A percentile compares a stretch with the other conserved stretches of the same genome.
Conservation (phyloP, 805 yeast species). For the Hanseniaspora singularis region DNA sequence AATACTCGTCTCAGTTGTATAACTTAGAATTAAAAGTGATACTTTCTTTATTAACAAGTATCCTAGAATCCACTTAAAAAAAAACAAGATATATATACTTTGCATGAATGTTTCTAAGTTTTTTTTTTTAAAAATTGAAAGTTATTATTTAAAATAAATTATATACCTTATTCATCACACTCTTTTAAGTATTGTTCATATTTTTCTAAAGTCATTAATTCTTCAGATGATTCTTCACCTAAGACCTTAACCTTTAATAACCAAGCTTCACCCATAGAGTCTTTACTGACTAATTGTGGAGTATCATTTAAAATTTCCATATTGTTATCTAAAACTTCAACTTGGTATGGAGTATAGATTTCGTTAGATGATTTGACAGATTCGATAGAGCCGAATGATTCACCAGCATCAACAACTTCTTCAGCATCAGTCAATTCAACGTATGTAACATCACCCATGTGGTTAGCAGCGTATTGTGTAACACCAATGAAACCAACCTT, state of each 20-base stretch:
- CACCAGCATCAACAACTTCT: constrained; percentile 52
- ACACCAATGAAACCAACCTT: constrained; percentile 73
- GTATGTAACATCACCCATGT: constrained; percentile 92
- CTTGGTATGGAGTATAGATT: constrained; percentile 76
- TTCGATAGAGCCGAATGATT: constrained; percentile 84
- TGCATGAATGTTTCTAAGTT: not conserved
- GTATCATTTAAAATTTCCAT: constrained; percentile 42
- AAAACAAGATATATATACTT: not conserved
- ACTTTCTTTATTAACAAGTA: not conserved
- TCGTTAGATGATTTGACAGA: constrained; percentile 90
- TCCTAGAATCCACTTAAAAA: not conserved
- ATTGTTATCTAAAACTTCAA: constrained; percentile 65
- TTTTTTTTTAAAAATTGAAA: no score
- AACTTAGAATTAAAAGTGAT: not conserved
- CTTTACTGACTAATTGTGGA: constrained; percentile 72
- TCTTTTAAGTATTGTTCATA: constrained; percentile 45
- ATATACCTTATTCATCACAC: constrained; percentile 24
- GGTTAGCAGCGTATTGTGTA: constrained; percentile 89
- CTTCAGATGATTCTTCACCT: constrained; percentile 33
- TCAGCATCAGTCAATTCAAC: constrained; percentile 79
- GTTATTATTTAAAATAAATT: no score
- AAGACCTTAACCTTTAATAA: constrained; percentile 62
- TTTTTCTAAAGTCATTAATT: constrained; percentile 42
- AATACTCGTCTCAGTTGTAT: constrained; percentile 4
- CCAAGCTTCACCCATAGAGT: constrained; percentile 94